Evolutionary conservation across 139 green algal genomes (phyloP), one percentile per base, ranked within the genome.

Genomic region (Diplosphaera chodatii): DNA sequence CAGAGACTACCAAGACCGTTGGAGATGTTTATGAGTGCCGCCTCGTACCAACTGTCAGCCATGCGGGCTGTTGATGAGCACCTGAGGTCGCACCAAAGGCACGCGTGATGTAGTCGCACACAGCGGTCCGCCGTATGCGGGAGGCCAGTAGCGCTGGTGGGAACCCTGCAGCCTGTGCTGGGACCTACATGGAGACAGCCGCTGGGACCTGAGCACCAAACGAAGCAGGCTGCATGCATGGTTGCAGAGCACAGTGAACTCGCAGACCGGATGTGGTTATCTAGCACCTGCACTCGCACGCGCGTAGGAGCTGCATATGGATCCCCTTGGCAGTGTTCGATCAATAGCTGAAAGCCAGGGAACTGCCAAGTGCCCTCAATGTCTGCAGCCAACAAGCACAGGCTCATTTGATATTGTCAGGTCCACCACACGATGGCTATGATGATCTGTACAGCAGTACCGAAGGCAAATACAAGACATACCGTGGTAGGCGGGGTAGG

Each of bases 51-150:
- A n/a, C n/a, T n/a, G n/a, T n/a, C n/a, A n/a, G n/a, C n/a, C n/a
- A n/a, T n/a, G n/a, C n/a, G n/a, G n/a, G n/a, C n/a, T n/a, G n/a
- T n/a, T n/a, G n/a, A n/a, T 48, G 37, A 6, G 37, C 37, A 48
- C 37, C 37, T 48, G 37, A 48, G 1, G 71, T 76, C 1, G 25
- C 75, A 4, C 74, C 77, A 32, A 92, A 81, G 63, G 29, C n/a
- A 28, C 87, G 80, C 0, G 87, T 79, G 2, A 93, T 70, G 68
- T 78, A 92, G 84, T 93, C 87, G 41, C 66, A 77, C 0, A 86
- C 34, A 0, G 87, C 87, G 2, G 69, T 80, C 40, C 64, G 63
- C 6, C 86, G 76, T 15, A 68, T 66, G 25, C 66, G 66, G 59
- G 32, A 73, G 31, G 15, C 30, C 21, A 70, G 69, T 3, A 84